A percentile compares a stretch with the other conserved stretches of the same genome.
Evolutionary conservation across 768 basidiomycete genomes (phyloP).

Genomic region (Paxillus ammoniavirescens): DNA sequence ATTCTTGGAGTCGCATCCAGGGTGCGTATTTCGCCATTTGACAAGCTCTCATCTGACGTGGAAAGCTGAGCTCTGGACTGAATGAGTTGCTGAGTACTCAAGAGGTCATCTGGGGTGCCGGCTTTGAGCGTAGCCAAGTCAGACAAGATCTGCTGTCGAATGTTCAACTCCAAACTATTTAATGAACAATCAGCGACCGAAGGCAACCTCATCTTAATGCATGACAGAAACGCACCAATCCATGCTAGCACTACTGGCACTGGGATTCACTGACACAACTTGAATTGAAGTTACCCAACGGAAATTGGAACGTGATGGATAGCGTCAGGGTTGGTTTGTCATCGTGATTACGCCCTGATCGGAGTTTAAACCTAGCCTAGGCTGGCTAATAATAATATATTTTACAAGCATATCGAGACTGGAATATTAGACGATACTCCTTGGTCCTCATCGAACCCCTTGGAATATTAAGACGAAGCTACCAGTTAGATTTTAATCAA

Average conservation of each 20-base stretch:
- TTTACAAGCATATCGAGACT: too few species aligned
- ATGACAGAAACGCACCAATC: conserved; percentile 42
- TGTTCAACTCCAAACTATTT: conserved; percentile 71
- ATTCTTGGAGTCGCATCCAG: conserved; percentile 25
- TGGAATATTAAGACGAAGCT: too few species aligned
- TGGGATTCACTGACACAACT: too few species aligned
- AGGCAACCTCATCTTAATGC: background rate
- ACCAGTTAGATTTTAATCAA: too few species aligned
- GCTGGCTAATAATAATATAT: too few species aligned
- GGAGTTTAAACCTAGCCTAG: too few species aligned
- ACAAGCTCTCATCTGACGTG: conserved; percentile 13
- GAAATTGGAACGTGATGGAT: too few species aligned
- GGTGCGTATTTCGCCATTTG: conserved; percentile 22
- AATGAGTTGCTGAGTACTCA: conserved; percentile 54
- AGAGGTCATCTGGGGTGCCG: conserved; percentile 44
- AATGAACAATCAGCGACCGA: background rate
- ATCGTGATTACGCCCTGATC: too few species aligned
- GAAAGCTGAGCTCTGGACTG: conserved; percentile 58
- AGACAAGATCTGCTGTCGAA: conserved; percentile 70
- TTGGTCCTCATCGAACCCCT: too few species aligned
- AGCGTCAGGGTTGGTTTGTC: too few species aligned
- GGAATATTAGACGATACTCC: too few species aligned
- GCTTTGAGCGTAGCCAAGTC: conserved; percentile 66
- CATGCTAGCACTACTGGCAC: conserved; percentile 34
- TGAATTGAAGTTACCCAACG: too few species aligned